Evolutionary conservation across 2,329 filamentous ascomycete species (phyloP).

Genomic region (Daldinia sp.): DNA sequence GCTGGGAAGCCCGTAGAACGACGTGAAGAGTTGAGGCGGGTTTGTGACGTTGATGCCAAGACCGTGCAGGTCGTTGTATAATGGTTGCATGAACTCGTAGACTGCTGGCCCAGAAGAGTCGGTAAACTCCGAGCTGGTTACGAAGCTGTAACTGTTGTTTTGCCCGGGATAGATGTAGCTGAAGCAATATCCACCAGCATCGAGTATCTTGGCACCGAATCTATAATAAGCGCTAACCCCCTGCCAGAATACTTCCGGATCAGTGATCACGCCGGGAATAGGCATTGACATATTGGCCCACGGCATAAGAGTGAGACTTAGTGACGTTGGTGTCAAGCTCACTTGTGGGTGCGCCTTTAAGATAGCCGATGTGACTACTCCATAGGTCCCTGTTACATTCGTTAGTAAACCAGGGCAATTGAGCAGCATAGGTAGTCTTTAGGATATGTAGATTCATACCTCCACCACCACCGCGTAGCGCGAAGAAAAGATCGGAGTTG

Average conservation of each 20-base stretch:
- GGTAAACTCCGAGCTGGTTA: slow-evolving; percentile 47
- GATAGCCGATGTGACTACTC: slow-evolving; percentile 45
- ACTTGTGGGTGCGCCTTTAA: slow-evolving; percentile 45
- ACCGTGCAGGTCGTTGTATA: slow-evolving; percentile 45
- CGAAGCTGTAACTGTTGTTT: slow-evolving; percentile 45
- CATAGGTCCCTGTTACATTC: slow-evolving; percentile 40
- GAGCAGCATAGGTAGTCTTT: background rate
- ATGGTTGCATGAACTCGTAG: slow-evolving; percentile 46
- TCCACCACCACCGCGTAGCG: slow-evolving; percentile 60
- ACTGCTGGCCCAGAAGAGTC: slow-evolving; percentile 35
- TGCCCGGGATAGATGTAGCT: slow-evolving; percentile 47
- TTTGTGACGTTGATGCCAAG: slow-evolving; percentile 46
- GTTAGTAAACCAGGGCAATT: background rate
- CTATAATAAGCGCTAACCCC: slow-evolving; percentile 47
- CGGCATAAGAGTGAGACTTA: slow-evolving; percentile 33
- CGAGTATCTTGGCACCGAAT: slow-evolving; percentile 47
- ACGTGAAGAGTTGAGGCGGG: slow-evolving; percentile 39
- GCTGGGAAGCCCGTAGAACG: slow-evolving; percentile 43
- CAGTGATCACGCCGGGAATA: slow-evolving; percentile 17
- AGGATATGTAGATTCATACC: slow-evolving; percentile 43
- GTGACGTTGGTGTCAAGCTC: slow-evolving; percentile 34
- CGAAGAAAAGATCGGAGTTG: slow-evolving; percentile 64
- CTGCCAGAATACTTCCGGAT: slow-evolving; percentile 44
- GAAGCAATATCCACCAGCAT: slow-evolving; percentile 49
- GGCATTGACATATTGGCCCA: slow-evolving; percentile 11